Evolutionary conservation across 1,284 basidiomycete genomes (phyloP).

Genomic region (Psilocybe mexicana): DNA sequence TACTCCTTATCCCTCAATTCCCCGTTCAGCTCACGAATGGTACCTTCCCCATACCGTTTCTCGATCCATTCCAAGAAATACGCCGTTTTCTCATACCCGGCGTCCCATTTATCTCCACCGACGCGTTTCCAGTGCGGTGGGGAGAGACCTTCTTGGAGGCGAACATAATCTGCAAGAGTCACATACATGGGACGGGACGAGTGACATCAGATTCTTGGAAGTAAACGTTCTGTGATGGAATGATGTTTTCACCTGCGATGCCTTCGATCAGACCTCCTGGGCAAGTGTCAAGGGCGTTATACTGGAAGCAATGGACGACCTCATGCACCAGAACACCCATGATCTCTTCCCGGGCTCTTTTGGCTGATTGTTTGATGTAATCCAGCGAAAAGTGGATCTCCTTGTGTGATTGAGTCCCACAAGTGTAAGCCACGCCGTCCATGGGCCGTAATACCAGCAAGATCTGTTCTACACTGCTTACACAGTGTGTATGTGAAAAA

Average conservation of each 20-base stretch:
- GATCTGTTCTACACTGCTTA: constrained; percentile 53
- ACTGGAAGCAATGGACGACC: constrained; percentile 75
- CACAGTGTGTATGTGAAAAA: background rate
- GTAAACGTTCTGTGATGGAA: background rate
- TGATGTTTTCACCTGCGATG: constrained; percentile 55
- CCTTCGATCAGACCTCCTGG: constrained; percentile 73
- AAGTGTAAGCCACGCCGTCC: constrained; percentile 67
- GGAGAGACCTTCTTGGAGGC: constrained; percentile 52
- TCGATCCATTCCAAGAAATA: constrained; percentile 77
- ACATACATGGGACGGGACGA: background rate
- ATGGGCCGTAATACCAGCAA: constrained; percentile 60
- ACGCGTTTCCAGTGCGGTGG: constrained; percentile 67
- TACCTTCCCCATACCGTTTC: constrained; percentile 49
- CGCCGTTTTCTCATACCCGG: constrained; percentile 68
- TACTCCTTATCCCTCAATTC: constrained; percentile 51
- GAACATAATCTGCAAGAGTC: constrained; percentile 59
- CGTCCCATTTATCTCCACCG: constrained; percentile 61
- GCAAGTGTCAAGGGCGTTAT: constrained; percentile 57
- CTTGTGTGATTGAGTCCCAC: constrained; percentile 55
- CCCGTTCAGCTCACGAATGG: constrained; percentile 56
- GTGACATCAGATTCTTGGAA: background rate
- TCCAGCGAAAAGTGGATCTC: constrained; percentile 72
- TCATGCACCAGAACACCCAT: constrained; percentile 60
- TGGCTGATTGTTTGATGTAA: constrained; percentile 48
- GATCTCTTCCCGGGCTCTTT: constrained; percentile 59